Evolutionary conservation across 306 rosid genomes (phyloP).

Genomic region (Trifolium subterraneum): DNA sequence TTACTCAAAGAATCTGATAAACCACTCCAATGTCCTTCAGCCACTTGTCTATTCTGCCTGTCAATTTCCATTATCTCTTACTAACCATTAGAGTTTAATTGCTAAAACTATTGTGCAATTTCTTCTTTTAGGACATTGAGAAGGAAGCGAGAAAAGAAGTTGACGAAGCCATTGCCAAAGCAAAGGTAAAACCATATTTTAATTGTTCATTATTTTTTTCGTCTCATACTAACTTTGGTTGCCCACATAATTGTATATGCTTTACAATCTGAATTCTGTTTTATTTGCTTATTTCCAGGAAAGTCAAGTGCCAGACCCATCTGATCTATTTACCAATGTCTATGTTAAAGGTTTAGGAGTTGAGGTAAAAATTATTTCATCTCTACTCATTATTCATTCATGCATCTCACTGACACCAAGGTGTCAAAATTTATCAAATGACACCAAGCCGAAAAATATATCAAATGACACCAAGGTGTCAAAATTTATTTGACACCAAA

Average conservation of each 20-base stretch:
- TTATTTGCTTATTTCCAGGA: slow-evolving; percentile 63
- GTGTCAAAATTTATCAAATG: too few relatives aligned
- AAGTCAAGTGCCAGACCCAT: slow-evolving; percentile 80
- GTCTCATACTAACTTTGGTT: background rate
- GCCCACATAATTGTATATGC: slow-evolving; percentile 4
- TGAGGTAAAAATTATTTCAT: slow-evolving; percentile 62
- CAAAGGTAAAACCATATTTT: slow-evolving; percentile 65
- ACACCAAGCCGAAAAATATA: too few relatives aligned
- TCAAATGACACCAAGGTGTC: too few relatives aligned
- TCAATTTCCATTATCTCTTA: background rate
- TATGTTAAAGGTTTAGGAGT: slow-evolving; percentile 68
- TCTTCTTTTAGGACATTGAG: slow-evolving; percentile 71
- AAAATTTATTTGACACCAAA: too few relatives aligned
- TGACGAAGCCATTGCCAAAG: slow-evolving; percentile 91
- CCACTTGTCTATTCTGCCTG: background rate
- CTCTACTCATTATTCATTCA: slow-evolving; percentile 12
- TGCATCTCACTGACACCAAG: background rate
- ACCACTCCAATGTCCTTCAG: background rate
- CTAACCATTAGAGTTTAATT: slow-evolving; percentile 9
- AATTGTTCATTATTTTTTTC: slow-evolving; percentile 1
- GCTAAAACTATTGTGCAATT: slow-evolving; percentile 25
- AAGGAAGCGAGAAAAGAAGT: slow-evolving; percentile 79
- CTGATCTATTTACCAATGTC: slow-evolving; percentile 72
- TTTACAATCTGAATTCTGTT: slow-evolving; percentile 32
- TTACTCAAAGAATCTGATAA: background rate